phyloP scores from a whole-genome alignment of 2,329 filamentous ascomycete species.

The Sclerotinia trifoliorum region DNA sequence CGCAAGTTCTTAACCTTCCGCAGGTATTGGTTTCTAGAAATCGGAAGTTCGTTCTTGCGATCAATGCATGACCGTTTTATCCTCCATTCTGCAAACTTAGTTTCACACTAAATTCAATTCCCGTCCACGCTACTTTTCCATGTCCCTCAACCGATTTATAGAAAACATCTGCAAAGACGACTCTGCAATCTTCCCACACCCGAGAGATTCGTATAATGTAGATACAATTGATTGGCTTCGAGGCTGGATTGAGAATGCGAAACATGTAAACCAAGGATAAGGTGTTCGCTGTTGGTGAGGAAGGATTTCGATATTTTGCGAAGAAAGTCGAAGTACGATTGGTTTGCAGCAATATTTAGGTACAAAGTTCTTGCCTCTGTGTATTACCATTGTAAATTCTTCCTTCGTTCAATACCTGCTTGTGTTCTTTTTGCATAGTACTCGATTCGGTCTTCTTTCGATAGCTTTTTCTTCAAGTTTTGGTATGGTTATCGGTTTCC shows the following conservation, averaged over 20 bases:
- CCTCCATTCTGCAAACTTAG: background rate
- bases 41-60: too few species aligned
- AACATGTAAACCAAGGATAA: background rate
- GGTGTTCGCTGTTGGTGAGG: too few species aligned
- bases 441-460: fast-evolving
- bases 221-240: background rate
- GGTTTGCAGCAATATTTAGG: background rate
- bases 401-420: background rate
- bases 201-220: background rate
- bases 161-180: background rate
- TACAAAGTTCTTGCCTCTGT: background rate
- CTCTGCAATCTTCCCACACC: background rate
- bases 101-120: background rate
- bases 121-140: background rate
- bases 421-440: background rate
- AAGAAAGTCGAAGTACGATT: background rate
- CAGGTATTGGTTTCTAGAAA: too few species aligned
- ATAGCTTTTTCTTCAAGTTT: background rate
- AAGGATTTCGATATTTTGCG: background rate
- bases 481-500: background rate
- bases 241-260: background rate
- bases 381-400: background rate
- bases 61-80: too few species aligned
- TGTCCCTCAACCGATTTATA: background rate
- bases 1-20: too few species aligned